Base-by-base conservation (phyloP, 176 grass and related monocot species). In the Ampelocalamus luodianensis region DNA sequence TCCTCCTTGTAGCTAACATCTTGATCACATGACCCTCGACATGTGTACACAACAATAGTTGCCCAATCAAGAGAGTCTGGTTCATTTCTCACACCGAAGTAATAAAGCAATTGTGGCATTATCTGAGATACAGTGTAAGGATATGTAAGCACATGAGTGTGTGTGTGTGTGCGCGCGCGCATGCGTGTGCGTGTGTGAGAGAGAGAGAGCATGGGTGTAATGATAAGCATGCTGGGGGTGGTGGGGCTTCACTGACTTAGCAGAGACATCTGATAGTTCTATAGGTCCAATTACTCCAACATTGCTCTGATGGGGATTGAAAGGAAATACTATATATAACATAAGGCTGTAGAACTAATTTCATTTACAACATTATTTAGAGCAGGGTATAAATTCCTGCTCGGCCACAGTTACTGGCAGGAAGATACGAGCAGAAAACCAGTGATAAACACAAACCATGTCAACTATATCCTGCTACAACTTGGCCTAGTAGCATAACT, bases 71-170 rank as follows among this genome's bases (percentile, higher is more conserved):
- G 96, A 78, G 96, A 98, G 53, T 92, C 88, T 10, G 86, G 80
- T 79, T 92, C 83, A 69, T 98, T 98, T 85, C 78, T 83, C 67
- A 98, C 93, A 22, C 85, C 87, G 75, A 98, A 90, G 76, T 84
- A 98, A 85, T 92, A 98, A 64, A 98, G 88, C 77, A 98, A 81
- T 56, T 95, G 96, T 22, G 96, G 93, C 96, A 95, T 98, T 89
- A 98, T 89, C 96, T 98, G 93, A 87, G 40, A 76, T 64, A 92
- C 16, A 89, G 46, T 74, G 61, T 22, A 71, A 46, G 39, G 43
- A 86, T 34, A 78, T 65, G 20, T 74, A 68, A 83, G 55, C 17
- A 90, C 15, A 76, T 27, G 23, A 43, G 26, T 46, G 17, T 27
- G 39, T 42, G 39, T 42, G 39, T 42, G 39, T 42, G 39, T 42